A percentile compares a stretch with the other conserved stretches of the same genome.
phyloP scores from a whole-genome alignment of 2,329 filamentous ascomycete genomes.

The Arthrinium phaeospermum region DNA sequence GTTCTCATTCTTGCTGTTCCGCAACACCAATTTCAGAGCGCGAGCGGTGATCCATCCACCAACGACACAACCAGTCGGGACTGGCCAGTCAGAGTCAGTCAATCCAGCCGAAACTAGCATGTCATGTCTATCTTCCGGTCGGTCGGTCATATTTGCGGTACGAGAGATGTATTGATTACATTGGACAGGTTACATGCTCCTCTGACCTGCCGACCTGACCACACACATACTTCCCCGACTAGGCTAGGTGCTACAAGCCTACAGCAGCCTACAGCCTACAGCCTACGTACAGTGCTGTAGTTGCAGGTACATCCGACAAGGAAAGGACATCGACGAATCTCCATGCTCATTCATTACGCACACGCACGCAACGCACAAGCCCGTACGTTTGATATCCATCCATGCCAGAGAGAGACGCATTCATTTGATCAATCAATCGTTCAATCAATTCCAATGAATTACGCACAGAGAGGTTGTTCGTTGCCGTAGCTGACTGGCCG shows the following conservation, averaged over 20 bases:
- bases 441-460: conserved; percentile 12
- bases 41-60: conserved; percentile 18
- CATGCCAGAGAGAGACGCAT: neutral
- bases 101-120: conserved; percentile 18
- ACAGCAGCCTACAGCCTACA: no score
- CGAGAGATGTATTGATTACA: neutral
- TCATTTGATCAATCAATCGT: conserved; percentile 1
- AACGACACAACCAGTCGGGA: conserved; percentile 12
- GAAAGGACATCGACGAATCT: neutral
- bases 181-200: conserved; percentile 3
- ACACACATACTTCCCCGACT: neutral
- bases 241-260: neutral
- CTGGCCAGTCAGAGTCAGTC: conserved; percentile 19
- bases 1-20: conserved; percentile 13
- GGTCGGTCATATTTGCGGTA: conserved; percentile 14
- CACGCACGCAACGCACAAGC: conserved; percentile 4
- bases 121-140: conserved; percentile 2
- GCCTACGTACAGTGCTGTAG: neutral
- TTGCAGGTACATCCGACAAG: neutral
- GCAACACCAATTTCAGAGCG: conserved; percentile 13
- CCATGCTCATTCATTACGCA: conserved; percentile 7
- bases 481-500: neutral
- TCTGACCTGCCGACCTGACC: neutral
- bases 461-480: neutral
- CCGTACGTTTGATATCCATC: conserved; percentile 8